A percentile compares a stretch with the other conserved stretches of the same genome.
Evolutionary conservation across 2,329 filamentous ascomycete species (phyloP).

Genomic region (Diaporthe eres): DNA sequence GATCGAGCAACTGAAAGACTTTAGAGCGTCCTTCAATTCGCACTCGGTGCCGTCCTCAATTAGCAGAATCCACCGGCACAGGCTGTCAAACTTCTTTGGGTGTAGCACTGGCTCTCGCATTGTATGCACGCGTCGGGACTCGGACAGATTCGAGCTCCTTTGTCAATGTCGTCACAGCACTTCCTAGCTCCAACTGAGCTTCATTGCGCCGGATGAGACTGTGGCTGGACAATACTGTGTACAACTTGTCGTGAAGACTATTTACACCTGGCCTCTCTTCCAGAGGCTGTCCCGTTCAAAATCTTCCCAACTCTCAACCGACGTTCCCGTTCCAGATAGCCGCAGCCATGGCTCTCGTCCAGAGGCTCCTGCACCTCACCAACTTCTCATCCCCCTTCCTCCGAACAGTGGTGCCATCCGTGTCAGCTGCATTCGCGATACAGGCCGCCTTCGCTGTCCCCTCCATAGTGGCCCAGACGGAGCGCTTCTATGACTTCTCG

Average conservation of each 20-base stretch:
- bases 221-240: neutral
- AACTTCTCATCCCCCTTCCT: conserved; percentile 75
- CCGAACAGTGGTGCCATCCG: conserved; percentile 72
- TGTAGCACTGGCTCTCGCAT: conserved; percentile 13
- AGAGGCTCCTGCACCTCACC: conserved; percentile 69
- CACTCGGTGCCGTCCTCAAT: neutral
- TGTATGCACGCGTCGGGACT: conserved; percentile 27
- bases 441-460: conserved; percentile 75
- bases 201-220: neutral
- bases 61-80: conserved; percentile 2
- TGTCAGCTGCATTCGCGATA: conserved; percentile 73
- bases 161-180: conserved; percentile 38
- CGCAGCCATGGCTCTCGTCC: conserved; percentile 52
- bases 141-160: conserved; percentile 37
- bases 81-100: conserved; percentile 10
- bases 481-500: conserved; percentile 78
- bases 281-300: neutral
- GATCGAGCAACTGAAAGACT: neutral
- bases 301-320: neutral
- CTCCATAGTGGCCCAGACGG: conserved; percentile 71
- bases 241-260: neutral
- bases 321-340: neutral
- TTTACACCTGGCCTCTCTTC: neutral
- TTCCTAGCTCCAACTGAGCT: conserved; percentile 19
- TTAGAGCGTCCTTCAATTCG: neutral